phyloP scores from a whole-genome alignment of 805 yeast species.

The Kodamaea laetipori region DNA sequence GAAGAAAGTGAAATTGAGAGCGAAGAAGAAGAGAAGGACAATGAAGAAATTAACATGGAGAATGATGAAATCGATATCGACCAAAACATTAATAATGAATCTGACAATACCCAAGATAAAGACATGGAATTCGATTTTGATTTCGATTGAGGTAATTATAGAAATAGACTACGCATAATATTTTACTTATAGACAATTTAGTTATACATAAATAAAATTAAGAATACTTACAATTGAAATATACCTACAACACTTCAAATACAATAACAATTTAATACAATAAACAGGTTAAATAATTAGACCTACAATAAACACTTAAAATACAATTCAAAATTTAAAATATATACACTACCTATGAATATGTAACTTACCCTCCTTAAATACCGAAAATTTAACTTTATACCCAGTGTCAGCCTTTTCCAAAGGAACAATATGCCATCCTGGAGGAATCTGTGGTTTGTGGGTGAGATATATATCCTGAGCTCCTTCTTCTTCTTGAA shows the following conservation, averaged over 20 bases:
- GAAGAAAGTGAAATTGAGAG: slow-evolving; percentile 1
- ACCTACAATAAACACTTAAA: not conserved
- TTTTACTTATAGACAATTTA: too few species aligned
- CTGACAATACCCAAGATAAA: slow-evolving; percentile 8
- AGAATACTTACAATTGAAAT: too few species aligned
- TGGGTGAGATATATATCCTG: slow-evolving; percentile 1
- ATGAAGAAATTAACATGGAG: not conserved
- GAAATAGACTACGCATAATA: not conserved
- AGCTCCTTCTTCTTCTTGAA: not conserved
- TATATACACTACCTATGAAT: not conserved
- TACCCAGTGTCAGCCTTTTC: slow-evolving; percentile 8
- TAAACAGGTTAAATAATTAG: too few species aligned
- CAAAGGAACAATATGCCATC: slow-evolving; percentile 14
- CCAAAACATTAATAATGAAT: not conserved
- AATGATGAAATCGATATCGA: not conserved
- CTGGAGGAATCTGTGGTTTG: slow-evolving; percentile 13
- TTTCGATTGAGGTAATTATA: slow-evolving; percentile 18
- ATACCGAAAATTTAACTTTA: slow-evolving; percentile 9
- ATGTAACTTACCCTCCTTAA: slow-evolving; percentile 6
- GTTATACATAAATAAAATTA: too few species aligned
- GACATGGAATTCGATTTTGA: slow-evolving; percentile 30
- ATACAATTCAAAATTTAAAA: too few species aligned
- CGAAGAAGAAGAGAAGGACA: not conserved
- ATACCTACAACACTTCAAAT: too few species aligned
- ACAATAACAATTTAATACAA: too few species aligned